A percentile compares a stretch with the other conserved stretches of the same genome.
Conservation (phyloP, 306 rosid species). For the Boehmeria nivea region DNA sequence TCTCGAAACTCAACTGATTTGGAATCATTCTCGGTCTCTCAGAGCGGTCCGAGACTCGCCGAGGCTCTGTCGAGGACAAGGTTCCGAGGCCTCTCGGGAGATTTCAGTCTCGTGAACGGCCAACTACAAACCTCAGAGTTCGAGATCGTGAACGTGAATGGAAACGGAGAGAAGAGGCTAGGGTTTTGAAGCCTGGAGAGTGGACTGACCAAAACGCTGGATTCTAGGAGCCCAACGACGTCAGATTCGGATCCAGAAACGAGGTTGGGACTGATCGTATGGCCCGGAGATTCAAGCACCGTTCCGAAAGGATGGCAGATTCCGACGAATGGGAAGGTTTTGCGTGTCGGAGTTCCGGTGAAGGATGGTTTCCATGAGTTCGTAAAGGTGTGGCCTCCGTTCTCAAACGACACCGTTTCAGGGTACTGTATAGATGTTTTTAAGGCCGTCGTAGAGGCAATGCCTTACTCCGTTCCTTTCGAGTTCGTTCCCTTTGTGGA, state of each 20-base stretch:
- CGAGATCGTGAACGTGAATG: conserved; percentile 33
- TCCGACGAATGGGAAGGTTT: conserved; percentile 13
- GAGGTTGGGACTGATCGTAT: conserved; percentile 21
- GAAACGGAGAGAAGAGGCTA: conserved; percentile 7
- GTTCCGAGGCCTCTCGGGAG: conserved; percentile 42
- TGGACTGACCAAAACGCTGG: neutral
- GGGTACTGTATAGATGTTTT: conserved; percentile 37
- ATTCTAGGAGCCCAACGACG: neutral
- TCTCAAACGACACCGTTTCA: neutral
- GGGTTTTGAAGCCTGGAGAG: conserved; percentile 20
- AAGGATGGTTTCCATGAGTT: conserved; percentile 18
- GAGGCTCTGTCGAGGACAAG: conserved; percentile 14
- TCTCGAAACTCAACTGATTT: conserved; percentile 18
- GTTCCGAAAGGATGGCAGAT: conserved; percentile 37
- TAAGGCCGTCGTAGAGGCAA: conserved; percentile 4
- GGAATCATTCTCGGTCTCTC: conserved; percentile 8
- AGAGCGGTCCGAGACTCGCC: conserved; percentile 12
- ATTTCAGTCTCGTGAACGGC: conserved; percentile 29
- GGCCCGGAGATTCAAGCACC: conserved; percentile 33
- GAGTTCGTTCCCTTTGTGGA: conserved; percentile 27
- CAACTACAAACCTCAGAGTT: conserved; percentile 23
- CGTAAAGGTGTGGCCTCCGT: neutral
- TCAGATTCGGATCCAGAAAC: neutral
- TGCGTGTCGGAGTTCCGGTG: conserved; percentile 36
- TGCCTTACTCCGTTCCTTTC: conserved; percentile 23